Conservation (phyloP, 768 basidiomycete species). For the Lentinula sp. region DNA sequence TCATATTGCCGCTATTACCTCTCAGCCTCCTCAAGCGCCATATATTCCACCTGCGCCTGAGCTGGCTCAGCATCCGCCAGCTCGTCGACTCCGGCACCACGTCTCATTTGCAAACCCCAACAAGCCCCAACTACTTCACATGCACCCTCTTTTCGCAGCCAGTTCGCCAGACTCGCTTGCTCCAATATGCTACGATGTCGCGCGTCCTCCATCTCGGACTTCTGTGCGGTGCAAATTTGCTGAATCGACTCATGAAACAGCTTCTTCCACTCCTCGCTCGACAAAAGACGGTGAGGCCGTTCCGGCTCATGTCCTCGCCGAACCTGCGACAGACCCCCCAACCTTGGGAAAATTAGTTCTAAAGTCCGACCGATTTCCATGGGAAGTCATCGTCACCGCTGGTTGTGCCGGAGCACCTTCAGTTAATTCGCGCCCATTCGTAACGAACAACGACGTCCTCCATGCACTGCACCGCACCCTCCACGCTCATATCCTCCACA, state of each 20-base stretch:
- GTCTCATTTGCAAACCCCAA: constrained; percentile 3
- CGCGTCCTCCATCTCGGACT: background rate
- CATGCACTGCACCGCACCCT: background rate
- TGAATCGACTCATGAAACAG: background rate
- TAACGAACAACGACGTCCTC: constrained; percentile 3
- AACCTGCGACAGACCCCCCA: constrained; percentile 1
- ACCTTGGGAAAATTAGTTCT: background rate
- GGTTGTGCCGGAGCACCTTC: background rate
- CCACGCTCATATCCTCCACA: background rate
- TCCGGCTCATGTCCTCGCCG: background rate
- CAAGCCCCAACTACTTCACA: background rate
- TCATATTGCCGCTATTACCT: background rate
- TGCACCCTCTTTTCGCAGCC: constrained; percentile 1
- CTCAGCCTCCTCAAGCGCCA: background rate
- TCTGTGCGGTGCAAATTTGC: background rate
- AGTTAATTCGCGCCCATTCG: background rate
- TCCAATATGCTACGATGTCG: background rate
- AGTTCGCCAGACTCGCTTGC: background rate
- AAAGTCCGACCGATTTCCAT: background rate
- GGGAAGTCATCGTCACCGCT: background rate
- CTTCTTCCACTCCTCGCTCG: too few relatives aligned
- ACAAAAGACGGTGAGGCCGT: background rate
- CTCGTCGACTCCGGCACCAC: background rate
- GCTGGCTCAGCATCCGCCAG: background rate
- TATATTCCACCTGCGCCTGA: background rate